Percentiles rank a stretch among this genome's conserved stretches.
phyloP scores from a whole-genome alignment of 1,139 yeast genomes.

The Dujonia santamariae region DNA sequence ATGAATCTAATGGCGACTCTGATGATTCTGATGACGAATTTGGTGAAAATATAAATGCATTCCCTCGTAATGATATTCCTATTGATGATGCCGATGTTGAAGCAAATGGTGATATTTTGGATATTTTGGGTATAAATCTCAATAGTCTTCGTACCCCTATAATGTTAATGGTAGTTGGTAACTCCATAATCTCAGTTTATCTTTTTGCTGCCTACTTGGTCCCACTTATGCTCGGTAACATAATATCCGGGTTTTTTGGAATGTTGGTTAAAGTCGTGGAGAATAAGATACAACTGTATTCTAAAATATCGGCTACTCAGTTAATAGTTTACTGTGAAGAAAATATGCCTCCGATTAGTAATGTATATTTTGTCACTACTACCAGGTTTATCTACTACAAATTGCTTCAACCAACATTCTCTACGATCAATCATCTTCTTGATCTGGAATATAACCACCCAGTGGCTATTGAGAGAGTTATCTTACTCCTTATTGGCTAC shows the following conservation, averaged over 20 bases:
- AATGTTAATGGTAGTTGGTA: constrained; percentile 33
- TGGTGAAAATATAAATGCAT: constrained; percentile 2
- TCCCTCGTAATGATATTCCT: constrained; percentile 2
- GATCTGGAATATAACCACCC: constrained; percentile 14
- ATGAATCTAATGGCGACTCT: constrained; percentile 8
- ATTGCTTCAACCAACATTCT: constrained; percentile 16
- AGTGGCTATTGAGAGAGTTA: constrained; percentile 31
- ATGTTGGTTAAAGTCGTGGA: constrained; percentile 6
- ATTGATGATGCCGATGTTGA: constrained; percentile 9
- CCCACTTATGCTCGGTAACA: constrained; percentile 51
- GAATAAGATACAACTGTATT: too few species aligned
- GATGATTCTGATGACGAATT: constrained; percentile 9
- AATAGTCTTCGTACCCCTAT: constrained; percentile 33
- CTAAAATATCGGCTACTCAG: not conserved
- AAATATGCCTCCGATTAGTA: not conserved
- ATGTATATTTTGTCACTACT: not conserved
- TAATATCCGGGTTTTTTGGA: constrained; percentile 9
- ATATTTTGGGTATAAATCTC: constrained; percentile 35
- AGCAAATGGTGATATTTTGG: constrained; percentile 26
- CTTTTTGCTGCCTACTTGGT: constrained; percentile 48
- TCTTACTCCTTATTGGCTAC: constrained; percentile 38
- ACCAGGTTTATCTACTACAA: not conserved
- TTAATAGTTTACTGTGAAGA: not conserved
- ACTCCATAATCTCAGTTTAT: constrained; percentile 41
- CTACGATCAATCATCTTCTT: constrained; percentile 19